Percentiles rank a stretch among this genome's conserved stretches.
Evolutionary conservation across 106 monocot species (phyloP).

Genomic region (Dioscorea dumetorum): DNA sequence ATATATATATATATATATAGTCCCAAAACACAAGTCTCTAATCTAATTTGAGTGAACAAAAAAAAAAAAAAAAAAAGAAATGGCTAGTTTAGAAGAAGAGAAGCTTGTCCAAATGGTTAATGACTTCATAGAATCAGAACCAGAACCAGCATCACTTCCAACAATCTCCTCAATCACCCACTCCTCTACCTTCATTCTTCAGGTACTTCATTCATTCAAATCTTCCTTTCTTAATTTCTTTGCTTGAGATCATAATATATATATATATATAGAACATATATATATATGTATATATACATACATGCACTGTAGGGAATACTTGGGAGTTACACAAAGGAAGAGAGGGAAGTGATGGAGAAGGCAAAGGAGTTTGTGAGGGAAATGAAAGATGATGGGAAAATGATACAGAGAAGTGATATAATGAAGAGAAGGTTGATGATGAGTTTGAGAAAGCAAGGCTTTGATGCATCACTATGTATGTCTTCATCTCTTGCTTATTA

Average conservation of each 20-base stretch:
- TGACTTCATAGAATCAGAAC: constrained; percentile 27
- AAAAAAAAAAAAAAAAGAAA: neutral
- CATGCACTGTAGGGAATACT: constrained; percentile 15
- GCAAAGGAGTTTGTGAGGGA: constrained; percentile 20
- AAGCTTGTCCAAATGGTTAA: constrained; percentile 20
- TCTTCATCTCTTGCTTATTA: constrained; percentile 26
- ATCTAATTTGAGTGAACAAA: neutral
- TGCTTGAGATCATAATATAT: neutral
- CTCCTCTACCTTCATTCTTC: neutral
- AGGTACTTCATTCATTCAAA: neutral
- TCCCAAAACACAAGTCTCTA: too few relatives aligned
- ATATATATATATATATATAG: too few relatives aligned
- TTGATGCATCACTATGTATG: constrained; percentile 31
- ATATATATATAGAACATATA: neutral
- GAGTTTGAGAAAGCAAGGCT: constrained; percentile 31
- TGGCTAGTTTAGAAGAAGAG: constrained; percentile 7
- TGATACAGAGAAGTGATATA: neutral
- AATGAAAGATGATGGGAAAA: constrained; percentile 10
- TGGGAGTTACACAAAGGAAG: constrained; percentile 15
- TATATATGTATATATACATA: too few relatives aligned
- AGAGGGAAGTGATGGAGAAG: constrained; percentile 21
- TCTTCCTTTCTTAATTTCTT: neutral
- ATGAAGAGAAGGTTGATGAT: constrained; percentile 37
- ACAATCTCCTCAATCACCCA: neutral
- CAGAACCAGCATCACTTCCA: neutral